Evolutionary conservation across 176 grass and related monocot genomes (phyloP).

Genomic region (Aegilops speltoides): DNA sequence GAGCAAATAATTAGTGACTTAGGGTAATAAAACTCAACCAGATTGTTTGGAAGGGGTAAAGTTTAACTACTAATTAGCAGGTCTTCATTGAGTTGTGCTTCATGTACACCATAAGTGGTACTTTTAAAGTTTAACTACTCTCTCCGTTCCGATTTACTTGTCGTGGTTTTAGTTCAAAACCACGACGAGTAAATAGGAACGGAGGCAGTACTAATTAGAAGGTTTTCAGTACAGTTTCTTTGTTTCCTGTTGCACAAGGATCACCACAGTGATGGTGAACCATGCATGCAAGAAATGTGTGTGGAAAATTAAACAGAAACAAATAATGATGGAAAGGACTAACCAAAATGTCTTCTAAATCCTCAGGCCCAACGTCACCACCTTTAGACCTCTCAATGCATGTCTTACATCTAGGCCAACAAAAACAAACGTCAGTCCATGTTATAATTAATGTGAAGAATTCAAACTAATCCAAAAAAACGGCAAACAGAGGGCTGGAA

Average conservation of each 20-base stretch:
- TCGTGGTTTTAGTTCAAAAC: too few species aligned
- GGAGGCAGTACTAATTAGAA: too few species aligned
- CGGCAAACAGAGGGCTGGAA: not conserved
- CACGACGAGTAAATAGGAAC: too few species aligned
- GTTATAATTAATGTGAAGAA: slow-evolving; percentile 1
- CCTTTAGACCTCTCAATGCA: slow-evolving; percentile 22
- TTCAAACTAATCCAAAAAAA: too few species aligned
- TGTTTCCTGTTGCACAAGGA: not conserved
- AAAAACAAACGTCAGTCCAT: not conserved
- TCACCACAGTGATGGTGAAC: not conserved
- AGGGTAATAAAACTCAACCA: not conserved
- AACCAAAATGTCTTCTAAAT: slow-evolving; percentile 32
- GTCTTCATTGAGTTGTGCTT: not conserved
- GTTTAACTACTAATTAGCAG: not conserved
- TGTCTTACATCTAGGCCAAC: slow-evolving; percentile 26
- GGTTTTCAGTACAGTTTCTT: not conserved
- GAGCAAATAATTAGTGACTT: not conserved
- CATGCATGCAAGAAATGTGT: not conserved
- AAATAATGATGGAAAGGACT: not conserved
- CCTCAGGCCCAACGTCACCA: not conserved
- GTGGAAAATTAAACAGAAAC: not conserved
- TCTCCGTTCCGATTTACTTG: too few species aligned
- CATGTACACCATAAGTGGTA: not conserved
- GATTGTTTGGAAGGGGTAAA: not conserved
- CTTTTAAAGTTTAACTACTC: too few species aligned